Evolutionary conservation across 768 basidiomycete species (phyloP), one percentile per base, ranked within the genome.

Genomic region (Trametes cinnabarina): DNA sequence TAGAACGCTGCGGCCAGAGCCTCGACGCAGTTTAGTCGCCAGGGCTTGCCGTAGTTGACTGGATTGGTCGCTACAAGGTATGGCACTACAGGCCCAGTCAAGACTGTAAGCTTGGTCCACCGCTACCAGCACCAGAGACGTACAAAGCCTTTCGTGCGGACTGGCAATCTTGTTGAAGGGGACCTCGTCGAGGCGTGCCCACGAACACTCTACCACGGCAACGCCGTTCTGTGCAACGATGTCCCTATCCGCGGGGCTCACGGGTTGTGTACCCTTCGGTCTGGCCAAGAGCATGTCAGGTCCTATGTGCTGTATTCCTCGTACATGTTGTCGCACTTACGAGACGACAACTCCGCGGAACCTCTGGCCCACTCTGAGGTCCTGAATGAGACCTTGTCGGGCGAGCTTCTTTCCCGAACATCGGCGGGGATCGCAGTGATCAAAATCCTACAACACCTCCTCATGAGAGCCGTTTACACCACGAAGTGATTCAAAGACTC

Each of bases 151-250:
- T 76, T 99, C 97, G 64, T 98, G 82, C 0, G 96, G 94, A 63
- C 92, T 93, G 5, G 89, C 81, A 61, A 98, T 96, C 75, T 98
- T 98, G 49, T 80, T 77, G 69, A 97, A 99, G 1, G 97, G 97
- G 8, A 99, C 87, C 55, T 98, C 97, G 44, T 92, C 92, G 8
- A 98, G 73, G 20, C 94, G 83, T 1, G 97, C 96, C 97, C 97
- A 99, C 3, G 93, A 96, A 70, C 96, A 98, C 69, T 99, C 97
- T 2, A 99, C 92, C n/a, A 99, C 97, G 0, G 96, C 97, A 5
- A 98, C 74, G 0, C 97, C 97, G 32, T 77, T 76, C 43, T 79
- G 76, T 0, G 81, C 75, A 9, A 98, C 77, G 55, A 95, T 83
- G 4, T 88, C 86, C n/a, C 84, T 81, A 68, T 99, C 97, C 1